A percentile compares a stretch with the other conserved stretches of the same genome.
Conservation (phyloP, 2,329 filamentous ascomycete species). For the Endoconidiophora polonica region DNA sequence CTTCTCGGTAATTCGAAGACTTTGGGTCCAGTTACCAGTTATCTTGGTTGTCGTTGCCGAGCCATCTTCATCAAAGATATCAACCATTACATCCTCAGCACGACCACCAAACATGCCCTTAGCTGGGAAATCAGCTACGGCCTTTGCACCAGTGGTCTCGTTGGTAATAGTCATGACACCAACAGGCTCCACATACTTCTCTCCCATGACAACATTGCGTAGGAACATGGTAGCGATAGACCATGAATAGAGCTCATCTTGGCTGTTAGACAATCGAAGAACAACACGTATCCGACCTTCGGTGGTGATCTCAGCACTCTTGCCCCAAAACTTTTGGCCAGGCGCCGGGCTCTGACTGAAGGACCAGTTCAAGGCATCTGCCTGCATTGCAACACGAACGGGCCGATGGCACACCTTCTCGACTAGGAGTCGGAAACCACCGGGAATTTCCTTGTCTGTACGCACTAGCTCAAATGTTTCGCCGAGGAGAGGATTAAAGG, state of each 20-base stretch:
- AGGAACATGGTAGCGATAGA: slow-evolving; percentile 76
- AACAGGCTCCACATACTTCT: slow-evolving; percentile 94
- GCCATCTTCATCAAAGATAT: slow-evolving; percentile 52
- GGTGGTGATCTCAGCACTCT: slow-evolving; percentile 84
- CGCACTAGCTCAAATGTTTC: slow-evolving; percentile 90
- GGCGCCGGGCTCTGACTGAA: slow-evolving; percentile 76
- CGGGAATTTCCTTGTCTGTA: slow-evolving; percentile 53
- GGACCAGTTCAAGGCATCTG: slow-evolving; percentile 72
- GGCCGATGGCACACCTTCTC: slow-evolving; percentile 92
- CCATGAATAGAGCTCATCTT: slow-evolving; percentile 78
- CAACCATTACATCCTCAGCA: slow-evolving; percentile 72
- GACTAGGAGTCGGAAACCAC: slow-evolving; percentile 75
- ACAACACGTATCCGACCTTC: slow-evolving; percentile 72
- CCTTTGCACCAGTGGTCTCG: slow-evolving; percentile 69
- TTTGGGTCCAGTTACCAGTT: slow-evolving; percentile 68
- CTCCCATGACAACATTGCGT: slow-evolving; percentile 89
- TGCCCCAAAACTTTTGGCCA: slow-evolving; percentile 96
- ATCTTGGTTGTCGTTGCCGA: slow-evolving; percentile 49
- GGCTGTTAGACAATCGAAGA: slow-evolving; percentile 46
- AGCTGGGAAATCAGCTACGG: slow-evolving; percentile 76
- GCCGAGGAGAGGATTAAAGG: slow-evolving; percentile 91
- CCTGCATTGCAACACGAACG: slow-evolving; percentile 83
- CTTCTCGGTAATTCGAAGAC: slow-evolving; percentile 48
- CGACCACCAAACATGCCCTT: slow-evolving; percentile 96
- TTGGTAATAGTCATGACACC: slow-evolving; percentile 75